A percentile compares a stretch with the other conserved stretches of the same genome.
phyloP scores from a whole-genome alignment of 83 land plant species.

The Thuja plicata region DNA sequence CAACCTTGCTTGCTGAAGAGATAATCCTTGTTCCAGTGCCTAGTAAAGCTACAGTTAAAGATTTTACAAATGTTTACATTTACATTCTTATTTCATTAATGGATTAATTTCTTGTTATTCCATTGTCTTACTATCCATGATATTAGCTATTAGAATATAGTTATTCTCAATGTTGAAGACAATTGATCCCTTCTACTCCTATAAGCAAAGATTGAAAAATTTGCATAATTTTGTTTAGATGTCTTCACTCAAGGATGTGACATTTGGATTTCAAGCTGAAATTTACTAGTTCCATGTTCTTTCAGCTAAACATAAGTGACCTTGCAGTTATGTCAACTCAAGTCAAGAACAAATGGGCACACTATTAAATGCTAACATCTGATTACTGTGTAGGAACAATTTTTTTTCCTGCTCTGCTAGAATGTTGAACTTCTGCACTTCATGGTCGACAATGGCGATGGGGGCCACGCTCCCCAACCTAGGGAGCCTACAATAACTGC shows the following conservation, averaged over 20 bases:
- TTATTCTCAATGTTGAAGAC: background rate
- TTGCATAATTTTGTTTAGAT: background rate
- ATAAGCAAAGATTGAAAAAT: background rate
- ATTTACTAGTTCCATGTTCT: background rate
- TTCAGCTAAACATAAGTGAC: background rate
- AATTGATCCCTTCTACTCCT: background rate
- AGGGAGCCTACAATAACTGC: too few relatives aligned
- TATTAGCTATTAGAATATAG: background rate
- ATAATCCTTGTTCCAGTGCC: background rate
- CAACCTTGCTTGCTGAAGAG: background rate
- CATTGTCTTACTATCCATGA: background rate
- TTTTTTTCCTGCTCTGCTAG: too few relatives aligned
- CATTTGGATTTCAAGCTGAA: background rate
- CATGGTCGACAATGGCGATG: too few relatives aligned
- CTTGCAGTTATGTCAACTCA: background rate
- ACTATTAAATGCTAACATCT: too few relatives aligned
- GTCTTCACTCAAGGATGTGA: background rate
- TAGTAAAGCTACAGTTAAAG: background rate
- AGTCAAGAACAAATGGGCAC: background rate
- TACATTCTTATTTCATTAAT: background rate
- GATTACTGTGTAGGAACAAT: too few relatives aligned
- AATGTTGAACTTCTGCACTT: too few relatives aligned
- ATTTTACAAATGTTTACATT: background rate
- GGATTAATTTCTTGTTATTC: background rate
- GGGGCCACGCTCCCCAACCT: too few relatives aligned